phyloP scores from a whole-genome alignment of 108 stramenopile genomes.

The Fistulifera solaris region DNA sequence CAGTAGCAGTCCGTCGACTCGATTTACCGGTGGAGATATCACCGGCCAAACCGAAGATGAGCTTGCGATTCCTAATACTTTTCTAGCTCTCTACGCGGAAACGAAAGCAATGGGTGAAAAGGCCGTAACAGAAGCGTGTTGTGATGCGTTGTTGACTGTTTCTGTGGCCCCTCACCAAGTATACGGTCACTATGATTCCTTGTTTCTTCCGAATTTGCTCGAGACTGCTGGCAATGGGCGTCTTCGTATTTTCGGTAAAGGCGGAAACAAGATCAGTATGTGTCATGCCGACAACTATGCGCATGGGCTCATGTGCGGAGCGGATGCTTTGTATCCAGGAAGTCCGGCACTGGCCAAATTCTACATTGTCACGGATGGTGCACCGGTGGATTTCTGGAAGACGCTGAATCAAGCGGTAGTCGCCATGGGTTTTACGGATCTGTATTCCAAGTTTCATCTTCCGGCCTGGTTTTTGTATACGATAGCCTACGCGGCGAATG shows the following conservation, averaged over 20 bases:
- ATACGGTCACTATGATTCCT: slow-evolving; percentile 86
- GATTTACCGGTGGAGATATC: slow-evolving; percentile 92
- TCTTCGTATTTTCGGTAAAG: slow-evolving; percentile 88
- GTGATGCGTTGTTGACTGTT: slow-evolving; percentile 58
- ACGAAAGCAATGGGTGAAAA: slow-evolving; percentile 92
- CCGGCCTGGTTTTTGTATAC: slow-evolving; percentile 68
- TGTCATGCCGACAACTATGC: slow-evolving; percentile 97
- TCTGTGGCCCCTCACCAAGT: slow-evolving; percentile 96
- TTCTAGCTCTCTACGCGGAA: slow-evolving; percentile 88
- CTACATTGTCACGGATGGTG: slow-evolving; percentile 96
- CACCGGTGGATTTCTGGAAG: slow-evolving; percentile 84
- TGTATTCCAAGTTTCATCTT: slow-evolving; percentile 74
- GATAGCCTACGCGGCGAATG: slow-evolving; percentile 73
- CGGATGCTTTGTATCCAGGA: slow-evolving; percentile 65
- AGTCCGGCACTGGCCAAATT: slow-evolving; percentile 88
- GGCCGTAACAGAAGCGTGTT: slow-evolving; percentile 56
- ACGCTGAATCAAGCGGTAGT: slow-evolving; percentile 79
- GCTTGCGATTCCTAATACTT: slow-evolving; percentile 46
- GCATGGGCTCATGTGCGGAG: slow-evolving; percentile 89
- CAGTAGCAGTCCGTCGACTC: slow-evolving; percentile 87
- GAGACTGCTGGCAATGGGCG: slow-evolving; percentile 79
- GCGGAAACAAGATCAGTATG: slow-evolving; percentile 84
- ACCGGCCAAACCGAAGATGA: slow-evolving; percentile 73
- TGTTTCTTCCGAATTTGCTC: slow-evolving; percentile 89
- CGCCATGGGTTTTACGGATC: slow-evolving; percentile 84